These are phyloP conservation scores for Ceratocystis cubensis DNA, from an alignment of 2,329 filamentous ascomycete genomes.

Conservation along the genomic window DNA sequence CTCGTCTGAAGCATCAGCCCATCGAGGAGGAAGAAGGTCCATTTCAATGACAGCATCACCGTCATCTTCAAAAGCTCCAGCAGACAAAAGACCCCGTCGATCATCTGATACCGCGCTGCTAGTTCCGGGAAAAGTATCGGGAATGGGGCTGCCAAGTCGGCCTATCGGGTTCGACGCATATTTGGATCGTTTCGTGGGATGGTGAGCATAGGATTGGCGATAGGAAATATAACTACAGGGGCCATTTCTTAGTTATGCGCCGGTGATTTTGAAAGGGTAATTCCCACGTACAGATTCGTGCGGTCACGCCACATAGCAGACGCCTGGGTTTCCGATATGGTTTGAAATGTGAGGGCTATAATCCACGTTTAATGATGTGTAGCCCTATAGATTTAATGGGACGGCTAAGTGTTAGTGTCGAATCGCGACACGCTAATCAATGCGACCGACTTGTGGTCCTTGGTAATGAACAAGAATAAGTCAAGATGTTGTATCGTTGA, in stretches of 20 bases:
- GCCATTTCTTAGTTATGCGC: conserved; percentile 12
- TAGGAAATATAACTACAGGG: conserved; percentile 81
- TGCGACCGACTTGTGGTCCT: neutral
- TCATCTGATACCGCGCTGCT: conserved; percentile 36
- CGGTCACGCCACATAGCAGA: conserved; percentile 96
- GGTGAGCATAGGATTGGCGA: conserved; percentile 94
- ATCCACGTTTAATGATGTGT: neutral
- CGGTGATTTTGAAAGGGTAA: conserved; percentile 8
- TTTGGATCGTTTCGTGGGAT: conserved; percentile 73
- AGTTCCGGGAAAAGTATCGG: conserved; percentile 43
- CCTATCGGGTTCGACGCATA: conserved; percentile 37
- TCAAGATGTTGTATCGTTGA: neutral
- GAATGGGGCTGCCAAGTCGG: conserved; percentile 46
- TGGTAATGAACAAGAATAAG: neutral
- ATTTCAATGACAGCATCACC: conserved; percentile 96
- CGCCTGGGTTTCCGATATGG: conserved; percentile 24
- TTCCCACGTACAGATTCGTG: conserved; percentile 71
- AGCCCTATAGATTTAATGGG: neutral
- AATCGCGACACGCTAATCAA: neutral
- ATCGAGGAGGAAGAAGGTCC: conserved; percentile 87
- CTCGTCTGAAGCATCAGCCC: conserved; percentile 91
- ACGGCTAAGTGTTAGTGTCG: neutral
- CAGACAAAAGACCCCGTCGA: conserved; percentile 69
- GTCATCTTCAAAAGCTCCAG: conserved; percentile 66
- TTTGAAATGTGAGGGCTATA: neutral